These are phyloP conservation scores for Yamadazyma dendronema DNA, from an alignment of 1,139 yeast genomes.

Conservation along the genomic window DNA sequence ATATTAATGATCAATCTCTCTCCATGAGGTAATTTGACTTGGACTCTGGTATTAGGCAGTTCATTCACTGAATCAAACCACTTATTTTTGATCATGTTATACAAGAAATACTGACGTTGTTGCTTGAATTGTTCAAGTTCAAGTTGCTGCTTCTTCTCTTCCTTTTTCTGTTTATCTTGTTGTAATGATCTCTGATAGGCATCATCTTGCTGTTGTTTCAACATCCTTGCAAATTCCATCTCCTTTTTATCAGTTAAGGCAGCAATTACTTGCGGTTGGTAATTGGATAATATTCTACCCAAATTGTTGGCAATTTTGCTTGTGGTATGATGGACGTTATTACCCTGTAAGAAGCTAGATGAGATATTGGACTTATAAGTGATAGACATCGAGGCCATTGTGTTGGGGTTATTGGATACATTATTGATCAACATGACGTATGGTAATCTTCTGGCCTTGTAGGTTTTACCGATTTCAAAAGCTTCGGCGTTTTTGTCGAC, in stretches of 20 bases:
- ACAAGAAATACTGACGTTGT: conserved; percentile 14
- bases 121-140: conserved; percentile 14
- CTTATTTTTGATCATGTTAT: conserved; percentile 11
- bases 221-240: conserved; percentile 46
- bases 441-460: conserved; percentile 42
- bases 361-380: conserved; percentile 41
- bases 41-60: conserved; percentile 22
- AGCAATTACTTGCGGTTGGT: conserved; percentile 52
- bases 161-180: conserved; percentile 40
- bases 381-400: conserved; percentile 54
- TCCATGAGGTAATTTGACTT: conserved; percentile 54
- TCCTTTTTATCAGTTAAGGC: conserved; percentile 53
- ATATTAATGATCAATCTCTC: conserved; percentile 53
- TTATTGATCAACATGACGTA: conserved; percentile 47
- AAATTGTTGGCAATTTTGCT: conserved; percentile 34
- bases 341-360: conserved; percentile 20
- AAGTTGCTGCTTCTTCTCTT: conserved; percentile 24
- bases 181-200: conserved; percentile 53
- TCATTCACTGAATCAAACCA: conserved; percentile 17
- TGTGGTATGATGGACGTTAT: conserved; percentile 19
- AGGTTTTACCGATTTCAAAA: conserved; percentile 47
- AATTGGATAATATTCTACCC: conserved; percentile 35
- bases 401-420: conserved; percentile 47
- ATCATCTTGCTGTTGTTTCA: conserved; percentile 57
- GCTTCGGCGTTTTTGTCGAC: conserved; percentile 47